Conservation (phyloP, 805 yeast species). For the Metschnikowia orientalis region DNA sequence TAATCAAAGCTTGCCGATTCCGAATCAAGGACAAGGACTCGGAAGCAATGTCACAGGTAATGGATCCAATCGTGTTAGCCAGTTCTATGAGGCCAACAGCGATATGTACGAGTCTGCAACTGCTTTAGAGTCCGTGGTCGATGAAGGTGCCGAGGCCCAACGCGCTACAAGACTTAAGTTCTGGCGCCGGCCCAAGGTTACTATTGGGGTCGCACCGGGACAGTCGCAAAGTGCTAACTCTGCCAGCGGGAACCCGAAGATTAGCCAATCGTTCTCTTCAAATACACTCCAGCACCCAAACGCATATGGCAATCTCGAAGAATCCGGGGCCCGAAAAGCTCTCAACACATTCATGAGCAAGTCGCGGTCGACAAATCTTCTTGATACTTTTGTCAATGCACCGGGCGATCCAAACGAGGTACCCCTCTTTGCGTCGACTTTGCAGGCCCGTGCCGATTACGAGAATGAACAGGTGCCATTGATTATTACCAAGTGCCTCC, state of each 20-base stretch:
- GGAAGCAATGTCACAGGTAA: too few relatives aligned
- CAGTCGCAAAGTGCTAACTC: too few relatives aligned
- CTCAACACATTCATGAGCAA: slow-evolving; percentile 26
- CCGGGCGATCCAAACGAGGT: slow-evolving; percentile 9
- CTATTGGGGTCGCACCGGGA: slow-evolving; percentile 11
- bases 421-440: slow-evolving; percentile 46
- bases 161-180: slow-evolving; percentile 41
- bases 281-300: slow-evolving; percentile 13
- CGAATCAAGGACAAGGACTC: too few relatives aligned
- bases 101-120: slow-evolving; percentile 10
- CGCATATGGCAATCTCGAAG: slow-evolving; percentile 4
- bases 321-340: slow-evolving; percentile 12
- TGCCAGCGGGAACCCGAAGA: too few relatives aligned
- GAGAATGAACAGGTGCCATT: slow-evolving; percentile 68
- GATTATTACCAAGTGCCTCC: slow-evolving; percentile 65
- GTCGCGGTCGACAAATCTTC: slow-evolving; percentile 45
- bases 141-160: slow-evolving; percentile 29
- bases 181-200: slow-evolving; percentile 42
- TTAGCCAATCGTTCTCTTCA: slow-evolving; percentile 14
- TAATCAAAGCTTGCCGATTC: too few relatives aligned
- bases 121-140: slow-evolving; percentile 10
- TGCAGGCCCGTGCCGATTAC: slow-evolving; percentile 56
- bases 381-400: slow-evolving; percentile 31
- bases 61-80: slow-evolving; percentile 8
- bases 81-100: slow-evolving; percentile 5